These are phyloP conservation scores for Metschnikowia similis DNA, from an alignment of 805 yeast species.

Conservation along the genomic window DNA sequence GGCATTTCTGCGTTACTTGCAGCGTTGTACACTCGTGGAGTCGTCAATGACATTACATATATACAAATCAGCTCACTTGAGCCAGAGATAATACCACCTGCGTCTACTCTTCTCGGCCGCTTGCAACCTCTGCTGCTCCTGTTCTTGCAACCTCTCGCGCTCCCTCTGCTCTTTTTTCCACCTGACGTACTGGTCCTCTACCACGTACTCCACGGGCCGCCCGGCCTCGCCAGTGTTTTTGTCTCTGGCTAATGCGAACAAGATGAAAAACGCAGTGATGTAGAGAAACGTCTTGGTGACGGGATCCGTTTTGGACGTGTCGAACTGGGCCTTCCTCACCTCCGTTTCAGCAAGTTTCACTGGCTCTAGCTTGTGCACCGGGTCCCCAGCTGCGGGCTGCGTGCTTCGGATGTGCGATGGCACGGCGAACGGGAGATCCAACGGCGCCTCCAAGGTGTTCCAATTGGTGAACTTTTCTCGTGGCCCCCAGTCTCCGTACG, in stretches of 20 bases:
- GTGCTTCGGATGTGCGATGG: slow-evolving; percentile 32
- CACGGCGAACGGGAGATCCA: slow-evolving; percentile 54
- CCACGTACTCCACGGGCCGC: slow-evolving; percentile 35
- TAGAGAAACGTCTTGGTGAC: slow-evolving; percentile 52
- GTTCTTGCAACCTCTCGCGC: neutral
- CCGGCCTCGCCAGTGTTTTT: slow-evolving; percentile 44
- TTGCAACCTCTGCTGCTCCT: slow-evolving; percentile 16
- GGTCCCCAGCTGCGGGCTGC: slow-evolving; percentile 22
- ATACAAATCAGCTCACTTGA: slow-evolving; percentile 23
- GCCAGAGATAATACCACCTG: slow-evolving; percentile 54
- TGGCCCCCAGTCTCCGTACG: slow-evolving; percentile 71
- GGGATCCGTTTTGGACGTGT: slow-evolving; percentile 52
- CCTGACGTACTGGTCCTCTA: slow-evolving; percentile 35
- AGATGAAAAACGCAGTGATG: slow-evolving; percentile 41
- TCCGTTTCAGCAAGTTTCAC: slow-evolving; percentile 43
- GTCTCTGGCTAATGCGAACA: slow-evolving; percentile 55
- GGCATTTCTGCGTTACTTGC: neutral
- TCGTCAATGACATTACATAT: neutral
- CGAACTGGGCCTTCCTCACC: slow-evolving; percentile 42
- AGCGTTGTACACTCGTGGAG: neutral
- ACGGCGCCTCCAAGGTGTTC: slow-evolving; percentile 44
- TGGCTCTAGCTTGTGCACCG: slow-evolving; percentile 29
- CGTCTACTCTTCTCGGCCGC: slow-evolving; percentile 14
- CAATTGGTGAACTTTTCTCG: slow-evolving; percentile 53
- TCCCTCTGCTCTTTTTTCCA: slow-evolving; percentile 17